Evolutionary conservation across 176 grass and related monocot species (phyloP), one percentile per base, ranked within the genome.

Genomic region (Zea luxurians): DNA sequence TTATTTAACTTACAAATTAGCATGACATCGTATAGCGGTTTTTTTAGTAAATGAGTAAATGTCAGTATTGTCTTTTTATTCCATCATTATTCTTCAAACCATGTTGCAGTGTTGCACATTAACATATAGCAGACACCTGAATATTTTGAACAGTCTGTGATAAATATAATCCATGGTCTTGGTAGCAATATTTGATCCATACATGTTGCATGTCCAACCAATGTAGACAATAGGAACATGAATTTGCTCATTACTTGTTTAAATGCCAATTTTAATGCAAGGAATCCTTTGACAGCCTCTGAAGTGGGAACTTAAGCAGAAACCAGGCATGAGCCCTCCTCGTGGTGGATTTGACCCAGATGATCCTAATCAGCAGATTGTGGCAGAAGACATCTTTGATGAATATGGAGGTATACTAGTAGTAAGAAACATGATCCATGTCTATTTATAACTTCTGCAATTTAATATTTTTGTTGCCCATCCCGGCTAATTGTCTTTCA

Each of bases 251-350:
- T 55, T 88, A 42, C 7, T 67, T 61, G 8, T 63, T 79, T 67
- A 10, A 68, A 64, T 6, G 16, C 73, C 46, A 63, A 75, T 41
- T 72, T 55, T 74, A 85, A 82, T 16, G 27, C 17, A 27, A 75
- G 18, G 11, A 83, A 48, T 70, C 69, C 1, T 68, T 73, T 78
- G 61, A 41, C 80, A 94, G 89, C 92, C 92, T 77, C 87, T 95
- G 78, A 99, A 95, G 76, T 99, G 96, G 96, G 96, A 99, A 61
- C 88, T 99, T 80, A 99, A 95, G 86, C 92, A 95, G 72, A 99
- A 90, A 54, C 92, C 96, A 11, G 96, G 96, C 53, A 89, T 99
- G 83, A 99, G 92, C 78, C 96, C 96, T 83, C 96, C 96, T 65
- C 86, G 90, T 69, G 96, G 96, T 54, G 96, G 96, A 47, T 99